Evolutionary conservation across 1,284 basidiomycete species (phyloP).

Genomic region (Prillingera fragicola): DNA sequence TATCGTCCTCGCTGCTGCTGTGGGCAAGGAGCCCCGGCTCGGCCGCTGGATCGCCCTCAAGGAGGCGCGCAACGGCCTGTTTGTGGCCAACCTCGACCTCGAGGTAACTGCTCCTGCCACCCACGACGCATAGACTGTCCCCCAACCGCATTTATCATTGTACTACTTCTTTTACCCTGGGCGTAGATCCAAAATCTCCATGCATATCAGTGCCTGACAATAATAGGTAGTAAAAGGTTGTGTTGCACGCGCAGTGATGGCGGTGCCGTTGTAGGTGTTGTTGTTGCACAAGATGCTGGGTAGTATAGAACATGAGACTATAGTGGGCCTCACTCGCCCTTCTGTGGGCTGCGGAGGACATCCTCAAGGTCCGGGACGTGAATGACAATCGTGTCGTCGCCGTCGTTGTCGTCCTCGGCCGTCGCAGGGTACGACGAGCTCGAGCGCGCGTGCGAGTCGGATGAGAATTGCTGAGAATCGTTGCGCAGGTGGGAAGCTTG

Average conservation of each 20-base stretch:
- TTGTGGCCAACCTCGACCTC: constrained; percentile 54
- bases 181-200: constrained; percentile 2
- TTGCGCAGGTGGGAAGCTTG: no score
- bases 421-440: not conserved
- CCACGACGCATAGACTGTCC: not conserved
- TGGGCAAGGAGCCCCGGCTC: constrained; percentile 80
- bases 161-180: not conserved
- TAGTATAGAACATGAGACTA: constrained; percentile 8
- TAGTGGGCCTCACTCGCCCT: not conserved
- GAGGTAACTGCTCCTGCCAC: no score
- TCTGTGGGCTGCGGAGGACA: no score
- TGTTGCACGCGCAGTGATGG: no score
- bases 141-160: not conserved
- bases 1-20: constrained; percentile 66
- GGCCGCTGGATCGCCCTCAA: constrained; percentile 82
- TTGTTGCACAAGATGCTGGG: constrained; percentile 16
- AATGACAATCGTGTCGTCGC: constrained; percentile 8
- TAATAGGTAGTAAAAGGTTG: not conserved
- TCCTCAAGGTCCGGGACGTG: not conserved
- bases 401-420: not conserved
- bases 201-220: constrained; percentile 2
- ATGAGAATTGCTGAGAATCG: no score
- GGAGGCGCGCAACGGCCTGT: constrained; percentile 63
- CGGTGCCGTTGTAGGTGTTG: no score
- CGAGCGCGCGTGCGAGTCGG: no score